Base-by-base conservation (phyloP, 2,329 filamentous ascomycete genomes). In the Apiospora arundinis region DNA sequence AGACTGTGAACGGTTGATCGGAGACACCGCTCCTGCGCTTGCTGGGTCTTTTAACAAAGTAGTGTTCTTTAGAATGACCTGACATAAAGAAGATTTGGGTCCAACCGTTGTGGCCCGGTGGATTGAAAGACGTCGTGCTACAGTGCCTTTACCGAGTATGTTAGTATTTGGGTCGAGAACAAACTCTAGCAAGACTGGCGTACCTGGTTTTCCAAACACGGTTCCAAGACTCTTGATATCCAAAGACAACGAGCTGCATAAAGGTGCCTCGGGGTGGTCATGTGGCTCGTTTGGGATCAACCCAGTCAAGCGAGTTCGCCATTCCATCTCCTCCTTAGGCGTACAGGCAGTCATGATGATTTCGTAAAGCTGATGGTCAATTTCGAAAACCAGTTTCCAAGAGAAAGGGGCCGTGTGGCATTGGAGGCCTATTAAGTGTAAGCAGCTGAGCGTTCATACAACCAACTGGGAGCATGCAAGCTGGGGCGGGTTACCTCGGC, bases 301-400 rank as follows among this genome's bases (percentile, higher is more conserved):
- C 46, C 86, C 85, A 42, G 85, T 81, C 28, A 97, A 84, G n/a
- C 91, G 88, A 21, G 84, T 86, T 73, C 92, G 91, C 95, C 96
- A 99, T 76, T 92, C 90, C 65, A 88, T 84, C 77, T 96, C 94
- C 79, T 99, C 95, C 52, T 88, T 90, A 0, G 90, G 85, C 1
- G 92, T 95, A 76, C 95, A 97, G 46, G 95, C 95, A 74, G 93
- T 97, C 83, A 97, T 87, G 52, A 98, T 90, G 21, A 97, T 82
- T 81, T 98, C 95, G 79, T 93, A 95, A 69, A 95, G 85, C 72
- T 93, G 90, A 74, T 92, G 89, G 71, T 92, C 87, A 74, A 90
- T 89, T 79, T 96, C 92, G 77, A 98, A 98, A 2, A 94, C 87
- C 14, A 98, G 78, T 80, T 98, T 99, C 95, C 95, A 98, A 1